Percentiles rank a stretch among this genome's conserved stretches.
phyloP scores from a whole-genome alignment of 192 early-diverging fungal genomes.

The Kickxella alabastrina region DNA sequence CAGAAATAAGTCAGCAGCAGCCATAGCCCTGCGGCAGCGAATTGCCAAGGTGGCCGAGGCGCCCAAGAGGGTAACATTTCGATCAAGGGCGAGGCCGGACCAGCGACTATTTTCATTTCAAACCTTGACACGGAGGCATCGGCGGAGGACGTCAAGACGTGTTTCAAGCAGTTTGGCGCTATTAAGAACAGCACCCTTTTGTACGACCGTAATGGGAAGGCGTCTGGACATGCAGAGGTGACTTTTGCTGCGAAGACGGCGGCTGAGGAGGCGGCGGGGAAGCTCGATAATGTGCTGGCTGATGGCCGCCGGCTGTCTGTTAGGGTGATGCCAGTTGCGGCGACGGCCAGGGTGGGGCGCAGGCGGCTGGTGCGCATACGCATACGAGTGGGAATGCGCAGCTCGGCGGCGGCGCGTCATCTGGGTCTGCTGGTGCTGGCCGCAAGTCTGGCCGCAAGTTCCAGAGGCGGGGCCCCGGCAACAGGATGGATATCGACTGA shows the following conservation, averaged over 20 bases:
- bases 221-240: slow-evolving; percentile 49
- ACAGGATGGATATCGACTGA: slow-evolving; percentile 45
- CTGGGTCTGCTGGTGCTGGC: neutral
- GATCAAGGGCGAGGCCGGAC: slow-evolving; percentile 44
- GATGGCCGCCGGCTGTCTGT: slow-evolving; percentile 45
- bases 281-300: slow-evolving; percentile 45
- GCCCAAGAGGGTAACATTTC: slow-evolving; percentile 11
- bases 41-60: slow-evolving; percentile 4
- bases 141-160: slow-evolving; percentile 50
- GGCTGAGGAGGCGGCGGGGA: slow-evolving; percentile 39
- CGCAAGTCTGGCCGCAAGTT: slow-evolving; percentile 5
- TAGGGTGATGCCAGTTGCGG: slow-evolving; percentile 10
- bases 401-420: too few species aligned
- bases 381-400: too few species aligned
- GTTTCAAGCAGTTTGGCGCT: slow-evolving; percentile 51
- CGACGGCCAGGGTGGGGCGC: too few species aligned
- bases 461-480: slow-evolving; percentile 11
- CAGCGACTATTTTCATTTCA: slow-evolving; percentile 42
- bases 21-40: neutral
- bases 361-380: too few species aligned
- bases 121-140: slow-evolving; percentile 51
- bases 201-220: slow-evolving; percentile 37
- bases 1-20: slow-evolving; percentile 7
- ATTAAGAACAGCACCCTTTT: slow-evolving; percentile 47
- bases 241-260: slow-evolving; percentile 34